Evolutionary conservation across 768 basidiomycete genomes (phyloP), one percentile per base, ranked within the genome.

Genomic region (Mycena rebaudengoi): DNA sequence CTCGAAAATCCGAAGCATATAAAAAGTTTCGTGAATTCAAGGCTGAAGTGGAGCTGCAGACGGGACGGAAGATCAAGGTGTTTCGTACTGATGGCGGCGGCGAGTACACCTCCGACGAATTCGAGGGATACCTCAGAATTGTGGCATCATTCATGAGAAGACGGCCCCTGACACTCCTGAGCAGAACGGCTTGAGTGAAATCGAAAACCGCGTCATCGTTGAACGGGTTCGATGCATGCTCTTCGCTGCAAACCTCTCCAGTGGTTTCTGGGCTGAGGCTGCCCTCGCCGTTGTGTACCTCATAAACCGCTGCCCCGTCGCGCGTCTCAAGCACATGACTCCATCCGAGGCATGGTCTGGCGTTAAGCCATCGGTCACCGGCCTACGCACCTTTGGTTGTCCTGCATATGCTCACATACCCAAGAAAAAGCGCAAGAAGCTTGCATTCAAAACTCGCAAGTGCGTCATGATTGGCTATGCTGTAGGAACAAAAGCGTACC

Each of bases 351-450:
- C 30, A 0, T 72, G 69, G 66, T 52, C 44, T 16, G 51, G 55
- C 10, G 35, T 41, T 14, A 73, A 71, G 37, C 75, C 71, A 2
- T 65, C 75, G 30, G 61, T 75, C 12, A 46, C 66, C 14, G 72
- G 75, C 41, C 61, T 75, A 23, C 46, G 70, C 10, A 66, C 69
- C 7, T 74, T 75, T 44, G 75, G 77, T 7, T 68, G 64, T 39
- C 55, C 39, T 4, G 56, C 64, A 0, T 74, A 65, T 54, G 71
- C 65, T 2, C 63, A 65, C 18, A 66, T 65, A 56, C 60, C 25
- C 48, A 62, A 57, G 44, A 39, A 21, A 21, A 21, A 20, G 20
- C 40, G 48, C 14, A 65, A 53, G 25, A 48, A 46, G 35, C 56
- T 58, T 5, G 44, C 44, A 29, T 48, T 39, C 33, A 46, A 58